Base-by-base conservation (phyloP, 2,329 filamentous ascomycete genomes). In the Phoma sp. region DNA sequence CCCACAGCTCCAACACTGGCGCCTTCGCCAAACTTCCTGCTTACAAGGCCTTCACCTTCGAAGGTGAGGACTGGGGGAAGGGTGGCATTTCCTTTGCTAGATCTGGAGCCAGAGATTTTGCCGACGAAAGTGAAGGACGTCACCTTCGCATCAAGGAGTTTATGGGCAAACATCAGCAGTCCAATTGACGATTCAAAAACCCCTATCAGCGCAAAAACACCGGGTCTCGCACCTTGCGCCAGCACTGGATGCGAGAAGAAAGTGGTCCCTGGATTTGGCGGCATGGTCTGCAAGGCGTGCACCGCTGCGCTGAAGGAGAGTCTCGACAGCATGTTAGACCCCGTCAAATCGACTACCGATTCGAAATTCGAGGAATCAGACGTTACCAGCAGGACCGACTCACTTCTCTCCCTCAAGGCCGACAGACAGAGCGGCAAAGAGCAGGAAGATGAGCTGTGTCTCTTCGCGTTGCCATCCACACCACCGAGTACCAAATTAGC, bases 131-230 rank as follows among this genome's bases (percentile, higher is more conserved):
- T n/a, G n/a, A n/a, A n/a, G n/a, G n/a, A n/a, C n/a, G 9, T 18
- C 7, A 17, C 21, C 1, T 5, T 26, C 3, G 21, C 36, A n/a
- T 26, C 21, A 1, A 26, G 36, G 23, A 17, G 14, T 7, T 26
- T 48, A 7, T 47, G 45, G 38, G 33, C 26, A 1, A 3, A 30
- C 3, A 42, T 45, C 10, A 43, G 38, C 18, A 43, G 43, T 34
- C 51, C 45, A 1, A 32, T 48, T 7, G 42, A 47, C 20, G 32
- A 42, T 6, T 3, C 23, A 1, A 1, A 21, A 9, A 33, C 38
- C 9, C 51, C 28, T 3, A 17, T 45, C 5, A 53, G 43, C 23
- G 45, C 33, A 4, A 43, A 45, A 10, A 53, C 51, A 20, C 43
- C 51, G 5, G 51, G 45, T 4, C 39, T 48, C 4, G 14, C 20